These are phyloP conservation scores for Darksidea phi DNA, from an alignment of 495 filamentous ascomycete genomes.

Conservation along the genomic window DNA sequence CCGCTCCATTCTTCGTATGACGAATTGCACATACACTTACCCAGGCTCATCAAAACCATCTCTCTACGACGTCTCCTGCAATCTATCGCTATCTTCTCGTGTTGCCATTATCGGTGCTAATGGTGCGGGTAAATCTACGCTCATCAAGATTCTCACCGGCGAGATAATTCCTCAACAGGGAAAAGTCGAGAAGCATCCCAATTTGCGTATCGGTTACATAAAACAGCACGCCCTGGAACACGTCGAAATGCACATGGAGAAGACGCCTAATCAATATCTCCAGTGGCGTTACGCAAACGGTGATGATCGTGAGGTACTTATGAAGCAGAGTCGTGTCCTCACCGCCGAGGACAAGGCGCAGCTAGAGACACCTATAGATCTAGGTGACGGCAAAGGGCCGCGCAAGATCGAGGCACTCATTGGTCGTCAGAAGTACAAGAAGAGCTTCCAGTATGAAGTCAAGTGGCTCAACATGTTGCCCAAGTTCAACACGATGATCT, in stretches of 20 bases:
- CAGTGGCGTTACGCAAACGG: constrained; percentile 98
- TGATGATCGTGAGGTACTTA: constrained; percentile 91
- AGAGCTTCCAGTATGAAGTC: constrained; percentile 97
- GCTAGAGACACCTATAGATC: constrained; percentile 82
- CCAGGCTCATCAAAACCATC: constrained; percentile 82
- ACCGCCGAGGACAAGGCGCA: constrained; percentile 81
- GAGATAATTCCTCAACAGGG: constrained; percentile 84
- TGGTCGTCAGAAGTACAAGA: constrained; percentile 98
- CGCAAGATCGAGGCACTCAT: constrained; percentile 85
- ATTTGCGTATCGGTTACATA: constrained; percentile 98
- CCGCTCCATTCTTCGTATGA: constrained; percentile 93
- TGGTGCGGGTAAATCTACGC: constrained; percentile 96
- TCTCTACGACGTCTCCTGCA: constrained; percentile 78
- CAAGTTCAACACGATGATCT: constrained; percentile 89
- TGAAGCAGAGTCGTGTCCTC: constrained; percentile 95
- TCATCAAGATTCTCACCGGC: constrained; percentile 97
- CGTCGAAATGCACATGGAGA: constrained; percentile 99
- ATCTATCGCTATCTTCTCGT: constrained; percentile 84
- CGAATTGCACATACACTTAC: constrained; percentile 84
- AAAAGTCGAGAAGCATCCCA: constrained; percentile 97
- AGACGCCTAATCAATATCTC: constrained; percentile 97
- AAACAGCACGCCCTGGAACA: constrained; percentile 99
- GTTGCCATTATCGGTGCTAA: constrained; percentile 96
- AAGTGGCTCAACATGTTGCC: constrained; percentile 88
- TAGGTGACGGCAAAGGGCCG: constrained; percentile 74